These are phyloP conservation scores for Pythium utonaiense DNA, from an alignment of 352 stramenopile genomes.

Conservation along the genomic window DNA sequence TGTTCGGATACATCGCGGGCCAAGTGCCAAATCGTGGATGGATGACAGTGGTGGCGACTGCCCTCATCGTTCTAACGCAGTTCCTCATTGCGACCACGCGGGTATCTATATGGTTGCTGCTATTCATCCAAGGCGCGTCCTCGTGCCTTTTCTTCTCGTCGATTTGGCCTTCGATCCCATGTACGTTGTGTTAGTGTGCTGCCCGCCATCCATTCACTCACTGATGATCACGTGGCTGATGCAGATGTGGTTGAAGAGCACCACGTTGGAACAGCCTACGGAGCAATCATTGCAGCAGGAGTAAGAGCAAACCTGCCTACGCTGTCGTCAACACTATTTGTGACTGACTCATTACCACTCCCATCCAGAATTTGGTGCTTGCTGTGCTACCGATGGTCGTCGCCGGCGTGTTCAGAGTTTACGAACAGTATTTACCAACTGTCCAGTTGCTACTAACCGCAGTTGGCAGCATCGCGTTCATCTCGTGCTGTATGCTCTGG, in stretches of 20 bases:
- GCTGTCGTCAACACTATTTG: not conserved
- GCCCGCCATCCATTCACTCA: not conserved
- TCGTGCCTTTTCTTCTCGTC: conserved; percentile 81
- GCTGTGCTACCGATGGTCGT: conserved; percentile 40
- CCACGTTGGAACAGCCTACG: conserved; percentile 76
- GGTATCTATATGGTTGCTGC: conserved; percentile 47
- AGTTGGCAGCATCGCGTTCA: conserved; percentile 21
- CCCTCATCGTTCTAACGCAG: conserved; percentile 59
- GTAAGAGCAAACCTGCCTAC: conserved; percentile 9
- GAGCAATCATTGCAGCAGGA: conserved; percentile 68
- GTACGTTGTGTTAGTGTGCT: conserved; percentile 16
- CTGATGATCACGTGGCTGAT: not conserved
- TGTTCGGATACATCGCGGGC: conserved; percentile 79
- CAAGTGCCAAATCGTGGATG: conserved; percentile 49
- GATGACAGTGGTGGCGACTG: conserved; percentile 47
- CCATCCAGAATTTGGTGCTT: conserved; percentile 46
- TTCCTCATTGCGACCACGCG: conserved; percentile 45
- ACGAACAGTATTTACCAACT: conserved; percentile 36
- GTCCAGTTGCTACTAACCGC: conserved; percentile 33
- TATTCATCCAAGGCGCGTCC: conserved; percentile 72
- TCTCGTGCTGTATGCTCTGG: conserved; percentile 23
- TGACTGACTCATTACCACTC: too few relatives aligned
- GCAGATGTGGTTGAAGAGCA: conserved; percentile 67
- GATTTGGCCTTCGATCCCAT: conserved; percentile 82
- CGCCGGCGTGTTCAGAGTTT: conserved; percentile 31